These are phyloP conservation scores for Phytopythium montanum DNA, from an alignment of 352 stramenopile genomes.

Conservation along the genomic window DNA sequence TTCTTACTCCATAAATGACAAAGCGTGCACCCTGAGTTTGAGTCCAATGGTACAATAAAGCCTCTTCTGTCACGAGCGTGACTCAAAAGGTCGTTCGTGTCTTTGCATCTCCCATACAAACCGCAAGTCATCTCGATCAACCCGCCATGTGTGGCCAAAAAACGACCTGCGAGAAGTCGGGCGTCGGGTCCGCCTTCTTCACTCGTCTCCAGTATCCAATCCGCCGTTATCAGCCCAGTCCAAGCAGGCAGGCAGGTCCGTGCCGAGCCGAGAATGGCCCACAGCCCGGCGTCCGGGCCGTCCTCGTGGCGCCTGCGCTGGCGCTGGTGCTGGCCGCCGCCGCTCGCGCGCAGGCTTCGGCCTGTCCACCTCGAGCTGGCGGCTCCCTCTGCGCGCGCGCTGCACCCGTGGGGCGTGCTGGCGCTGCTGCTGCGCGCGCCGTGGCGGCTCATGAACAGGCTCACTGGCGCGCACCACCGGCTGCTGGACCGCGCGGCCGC, in stretches of 20 bases:
- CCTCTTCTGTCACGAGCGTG: background rate
- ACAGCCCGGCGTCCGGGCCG: background rate
- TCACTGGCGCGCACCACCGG: constrained; percentile 62
- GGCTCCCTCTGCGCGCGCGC: background rate
- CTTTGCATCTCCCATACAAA: background rate
- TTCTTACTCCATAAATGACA: background rate
- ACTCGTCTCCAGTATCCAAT: too few species aligned
- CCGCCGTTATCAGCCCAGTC: background rate
- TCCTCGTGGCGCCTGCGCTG: constrained; percentile 4
- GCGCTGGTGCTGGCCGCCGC: constrained; percentile 23
- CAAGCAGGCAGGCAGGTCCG: too few species aligned
- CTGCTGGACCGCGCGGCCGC: constrained; percentile 67
- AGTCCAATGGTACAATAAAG: background rate
- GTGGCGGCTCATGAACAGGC: constrained; percentile 47
- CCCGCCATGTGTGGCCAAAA: background rate
- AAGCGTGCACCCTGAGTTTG: background rate
- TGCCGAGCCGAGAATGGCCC: too few species aligned
- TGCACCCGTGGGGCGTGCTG: constrained; percentile 61
- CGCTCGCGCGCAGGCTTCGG: constrained; percentile 11
- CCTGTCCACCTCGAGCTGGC: constrained; percentile 15
- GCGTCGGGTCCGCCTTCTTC: background rate
- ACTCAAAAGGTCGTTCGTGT: background rate
- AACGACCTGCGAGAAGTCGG: background rate
- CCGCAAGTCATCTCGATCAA: background rate
- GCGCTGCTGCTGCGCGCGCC: constrained; percentile 50